Percentiles rank a stretch among this genome's conserved stretches.
These are phyloP conservation scores for Trichophyton rubrum DNA, from an alignment of 2,329 filamentous ascomycete species.

Conservation along the genomic window DNA sequence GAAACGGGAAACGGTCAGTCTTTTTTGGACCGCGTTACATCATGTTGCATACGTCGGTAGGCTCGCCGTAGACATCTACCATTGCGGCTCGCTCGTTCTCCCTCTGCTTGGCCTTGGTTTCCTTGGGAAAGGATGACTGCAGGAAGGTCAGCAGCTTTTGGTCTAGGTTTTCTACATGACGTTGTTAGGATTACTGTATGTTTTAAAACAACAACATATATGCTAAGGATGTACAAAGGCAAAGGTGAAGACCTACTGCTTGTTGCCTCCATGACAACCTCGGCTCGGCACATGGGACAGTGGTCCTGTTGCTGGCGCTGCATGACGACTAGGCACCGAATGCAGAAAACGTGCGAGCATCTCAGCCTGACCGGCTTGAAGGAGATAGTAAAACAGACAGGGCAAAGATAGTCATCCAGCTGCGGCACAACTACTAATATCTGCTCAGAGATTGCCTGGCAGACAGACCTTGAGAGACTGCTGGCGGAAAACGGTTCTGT, in stretches of 20 bases:
- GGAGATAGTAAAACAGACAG: constrained; percentile 66
- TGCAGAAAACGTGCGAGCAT: constrained; percentile 71
- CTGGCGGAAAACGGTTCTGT: constrained; percentile 50
- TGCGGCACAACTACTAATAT: constrained; percentile 65
- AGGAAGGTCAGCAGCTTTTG: constrained; percentile 54
- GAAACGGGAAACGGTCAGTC: no score
- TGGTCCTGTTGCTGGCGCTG: constrained; percentile 55
- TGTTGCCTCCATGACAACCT: constrained; percentile 59
- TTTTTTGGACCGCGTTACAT: constrained; percentile 9
- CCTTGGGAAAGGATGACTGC: constrained; percentile 38
- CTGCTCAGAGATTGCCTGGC: constrained; percentile 59
- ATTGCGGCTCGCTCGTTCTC: constrained; percentile 67
- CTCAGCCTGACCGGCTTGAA: constrained; percentile 67
- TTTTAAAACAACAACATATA: background rate
- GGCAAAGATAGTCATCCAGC: constrained; percentile 72
- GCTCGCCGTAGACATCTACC: constrained; percentile 56
- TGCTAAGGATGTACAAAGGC: background rate
- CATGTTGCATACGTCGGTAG: constrained; percentile 31
- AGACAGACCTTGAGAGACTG: constrained; percentile 61
- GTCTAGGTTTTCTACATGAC: constrained; percentile 52
- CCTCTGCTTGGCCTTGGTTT: constrained; percentile 7
- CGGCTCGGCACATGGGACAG: constrained; percentile 65
- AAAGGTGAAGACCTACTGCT: constrained; percentile 37
- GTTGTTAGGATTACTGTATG: background rate
- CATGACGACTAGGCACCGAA: constrained; percentile 68